A percentile compares a stretch with the other conserved stretches of the same genome.
Conservation (phyloP, 441 rosid species). For the Gossypium schwendimanii region DNA sequence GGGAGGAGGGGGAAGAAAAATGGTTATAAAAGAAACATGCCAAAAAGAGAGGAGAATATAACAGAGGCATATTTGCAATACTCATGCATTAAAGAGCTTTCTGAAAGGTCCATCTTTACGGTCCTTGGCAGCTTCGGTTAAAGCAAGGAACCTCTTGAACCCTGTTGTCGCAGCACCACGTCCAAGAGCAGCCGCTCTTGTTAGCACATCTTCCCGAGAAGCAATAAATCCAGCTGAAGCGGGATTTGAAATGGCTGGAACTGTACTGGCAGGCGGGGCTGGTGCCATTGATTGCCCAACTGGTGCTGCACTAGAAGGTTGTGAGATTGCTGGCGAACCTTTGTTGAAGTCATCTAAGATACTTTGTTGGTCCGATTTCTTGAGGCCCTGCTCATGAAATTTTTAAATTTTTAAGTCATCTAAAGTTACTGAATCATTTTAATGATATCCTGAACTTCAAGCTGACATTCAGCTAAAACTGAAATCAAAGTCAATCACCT, state of each 20-base stretch:
- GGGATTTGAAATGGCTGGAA: constrained; percentile 35
- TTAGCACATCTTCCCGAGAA: constrained; percentile 87
- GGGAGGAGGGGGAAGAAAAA: neutral
- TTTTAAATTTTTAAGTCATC: neutral
- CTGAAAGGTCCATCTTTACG: constrained; percentile 91
- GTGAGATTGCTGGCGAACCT: constrained; percentile 63
- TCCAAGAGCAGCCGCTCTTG: constrained; percentile 96
- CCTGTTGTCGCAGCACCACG: constrained; percentile 98
- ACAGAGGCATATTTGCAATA: neutral
- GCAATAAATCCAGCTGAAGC: constrained; percentile 60
- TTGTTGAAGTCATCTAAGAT: constrained; percentile 94
- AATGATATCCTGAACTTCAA: neutral
- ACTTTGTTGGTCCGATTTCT: constrained; percentile 84
- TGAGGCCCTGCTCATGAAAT: constrained; percentile 63
- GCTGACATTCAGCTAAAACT: neutral
- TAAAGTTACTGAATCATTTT: neutral
- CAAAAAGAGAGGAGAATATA: neutral
- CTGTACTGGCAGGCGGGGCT: constrained; percentile 34
- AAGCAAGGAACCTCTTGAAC: constrained; percentile 96
- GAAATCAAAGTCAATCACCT: constrained; percentile 35
- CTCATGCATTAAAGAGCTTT: constrained; percentile 70
- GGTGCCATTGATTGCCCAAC: constrained; percentile 39
- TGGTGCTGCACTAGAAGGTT: constrained; percentile 36
- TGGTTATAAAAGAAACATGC: neutral
- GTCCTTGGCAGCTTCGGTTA: constrained; percentile 98